Evolutionary conservation across 768 basidiomycete species (phyloP).

Genomic region (Amanita phalloides): DNA sequence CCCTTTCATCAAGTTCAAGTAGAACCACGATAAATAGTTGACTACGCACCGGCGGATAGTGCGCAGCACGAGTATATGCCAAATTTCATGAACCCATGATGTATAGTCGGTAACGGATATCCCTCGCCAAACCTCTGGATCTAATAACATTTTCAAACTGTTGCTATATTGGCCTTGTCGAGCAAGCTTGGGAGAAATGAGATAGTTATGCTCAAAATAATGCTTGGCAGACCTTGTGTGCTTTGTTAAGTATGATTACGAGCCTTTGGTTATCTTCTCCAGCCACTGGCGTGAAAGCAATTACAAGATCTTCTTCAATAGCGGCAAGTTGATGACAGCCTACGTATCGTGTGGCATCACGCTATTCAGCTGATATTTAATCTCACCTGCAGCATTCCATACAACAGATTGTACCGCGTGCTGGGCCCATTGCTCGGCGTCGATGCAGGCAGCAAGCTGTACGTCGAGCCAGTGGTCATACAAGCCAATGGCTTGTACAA

Average conservation of each 20-base stretch:
- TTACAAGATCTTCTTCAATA: constrained; percentile 60
- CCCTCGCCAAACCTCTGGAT: constrained; percentile 61
- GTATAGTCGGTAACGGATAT: constrained; percentile 53
- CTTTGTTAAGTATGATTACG: constrained; percentile 50
- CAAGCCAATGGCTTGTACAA: constrained; percentile 53
- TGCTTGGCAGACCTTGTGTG: constrained; percentile 42
- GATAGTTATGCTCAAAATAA: constrained; percentile 7
- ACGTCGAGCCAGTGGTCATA: constrained; percentile 65
- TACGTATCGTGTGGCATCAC: constrained; percentile 16
- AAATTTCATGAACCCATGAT: constrained; percentile 68
- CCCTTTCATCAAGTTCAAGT: constrained; percentile 24
- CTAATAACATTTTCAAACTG: constrained; percentile 51
- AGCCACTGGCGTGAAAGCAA: constrained; percentile 51
- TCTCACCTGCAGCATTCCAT: constrained; percentile 60
- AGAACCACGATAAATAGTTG: not conserved
- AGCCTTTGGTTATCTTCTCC: constrained; percentile 53
- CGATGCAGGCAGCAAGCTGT: constrained; percentile 34
- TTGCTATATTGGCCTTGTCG: constrained; percentile 59
- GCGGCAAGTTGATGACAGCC: constrained; percentile 57
- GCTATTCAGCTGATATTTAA: not conserved
- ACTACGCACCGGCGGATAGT: constrained; percentile 52
- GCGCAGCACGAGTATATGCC: constrained; percentile 64
- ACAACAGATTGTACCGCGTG: constrained; percentile 66
- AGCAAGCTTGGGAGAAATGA: constrained; percentile 35
- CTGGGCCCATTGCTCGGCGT: constrained; percentile 58